phyloP scores from a whole-genome alignment of 176 grass and related monocot species.

The Oryza meyeriana region DNA sequence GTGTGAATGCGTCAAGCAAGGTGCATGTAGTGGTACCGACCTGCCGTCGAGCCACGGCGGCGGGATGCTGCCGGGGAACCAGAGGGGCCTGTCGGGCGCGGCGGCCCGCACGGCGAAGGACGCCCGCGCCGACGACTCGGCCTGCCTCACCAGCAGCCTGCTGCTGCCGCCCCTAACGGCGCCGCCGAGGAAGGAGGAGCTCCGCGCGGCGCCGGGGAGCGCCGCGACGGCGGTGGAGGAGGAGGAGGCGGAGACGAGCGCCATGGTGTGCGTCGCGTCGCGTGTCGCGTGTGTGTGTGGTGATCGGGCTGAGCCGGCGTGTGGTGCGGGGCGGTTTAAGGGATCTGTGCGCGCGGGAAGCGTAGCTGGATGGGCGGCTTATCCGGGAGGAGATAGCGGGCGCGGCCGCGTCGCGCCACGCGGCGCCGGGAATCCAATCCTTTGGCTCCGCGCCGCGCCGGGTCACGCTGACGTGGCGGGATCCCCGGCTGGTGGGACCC shows the following conservation, averaged over 20 bases:
- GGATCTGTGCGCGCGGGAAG: constrained; percentile 37
- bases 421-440: constrained; percentile 63
- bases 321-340: constrained; percentile 51
- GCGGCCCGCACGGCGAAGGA: constrained; percentile 62
- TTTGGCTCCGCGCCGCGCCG: constrained; percentile 42
- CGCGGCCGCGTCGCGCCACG: constrained; percentile 52
- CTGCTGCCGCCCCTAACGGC: neutral
- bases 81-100: constrained; percentile 68
- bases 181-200: constrained; percentile 65
- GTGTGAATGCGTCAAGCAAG: neutral
- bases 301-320: neutral
- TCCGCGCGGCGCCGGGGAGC: constrained; percentile 33
- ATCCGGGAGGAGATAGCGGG: constrained; percentile 53
- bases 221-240: constrained; percentile 82
- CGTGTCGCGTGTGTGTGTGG: neutral
- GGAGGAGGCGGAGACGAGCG: constrained; percentile 72
- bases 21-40: constrained; percentile 18
- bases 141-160: constrained; percentile 39
- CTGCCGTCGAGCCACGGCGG: constrained; percentile 96
- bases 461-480: constrained; percentile 53
- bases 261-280: constrained; percentile 35
- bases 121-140: constrained; percentile 27
- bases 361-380: constrained; percentile 41
- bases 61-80: constrained; percentile 98
- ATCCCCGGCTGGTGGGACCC: neutral